Base-by-base conservation (phyloP, 345 rosid species). In the Hypericum perforatum region DNA sequence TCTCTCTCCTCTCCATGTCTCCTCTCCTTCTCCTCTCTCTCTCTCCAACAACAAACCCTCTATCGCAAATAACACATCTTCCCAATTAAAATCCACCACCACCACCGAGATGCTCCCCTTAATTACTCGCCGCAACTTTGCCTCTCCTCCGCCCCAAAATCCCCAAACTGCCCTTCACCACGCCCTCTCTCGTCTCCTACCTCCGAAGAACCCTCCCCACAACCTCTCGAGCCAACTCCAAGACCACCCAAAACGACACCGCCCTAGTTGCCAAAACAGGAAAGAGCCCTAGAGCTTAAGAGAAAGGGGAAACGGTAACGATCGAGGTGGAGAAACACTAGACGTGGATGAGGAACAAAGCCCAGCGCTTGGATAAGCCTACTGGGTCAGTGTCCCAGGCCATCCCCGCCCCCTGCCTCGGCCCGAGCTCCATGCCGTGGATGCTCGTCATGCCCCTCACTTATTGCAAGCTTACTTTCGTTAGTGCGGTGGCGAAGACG, bases 281-380 rank as follows among this genome's bases (percentile, higher is more conserved):
- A n/a, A n/a, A n/a, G n/a, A n/a, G n/a, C n/a, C n/a, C n/a, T n/a
- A n/a, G n/a, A n/a, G n/a, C n/a, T n/a, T n/a, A 43, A 7, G 55
- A 53, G 37, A 76, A 79, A 42, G 76, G 60, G 16, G 80, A 76
- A 44, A 77, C 12, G 49, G 49, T 12, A 1, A 29, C 16, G 49
- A 45, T 75, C 13, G 90, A 81, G 64, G 88, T 81, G 44, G 96
- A 85, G 65, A 95, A 88, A 69, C 94, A 92, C 42, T 64, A 88
- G 72, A 75, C 89, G 0, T 92, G 96, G 95, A 78, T 92, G 75
- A 95, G 85, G 48, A 95, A 85, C 74, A 92, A 92, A 71, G 95
- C 95, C 0, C 64, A 85, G 65, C 94, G 85, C 78, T 51, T 92
- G 49, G 97, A 83, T 45, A 85, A 92, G 77, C 94, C 55, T n/a